Percentiles rank a stretch among this genome's conserved stretches.
Evolutionary conservation across 257 asterid species (phyloP).

Genomic region (Penstemon davidsonii): DNA sequence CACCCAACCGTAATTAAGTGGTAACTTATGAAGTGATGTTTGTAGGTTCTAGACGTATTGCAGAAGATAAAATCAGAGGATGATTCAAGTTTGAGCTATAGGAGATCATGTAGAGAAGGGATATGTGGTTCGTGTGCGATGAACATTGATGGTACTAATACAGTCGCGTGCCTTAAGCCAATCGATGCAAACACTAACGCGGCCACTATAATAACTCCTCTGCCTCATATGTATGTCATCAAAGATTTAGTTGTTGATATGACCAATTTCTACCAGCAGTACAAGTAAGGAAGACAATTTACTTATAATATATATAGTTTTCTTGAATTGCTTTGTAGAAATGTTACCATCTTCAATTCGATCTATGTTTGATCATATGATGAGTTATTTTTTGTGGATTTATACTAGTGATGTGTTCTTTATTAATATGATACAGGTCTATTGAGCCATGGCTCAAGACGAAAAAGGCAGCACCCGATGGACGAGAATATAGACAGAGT

Average conservation of each 20-base stretch:
- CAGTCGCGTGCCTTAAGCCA: slow-evolving; percentile 77
- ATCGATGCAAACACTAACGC: slow-evolving; percentile 45
- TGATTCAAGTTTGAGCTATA: slow-evolving; percentile 60
- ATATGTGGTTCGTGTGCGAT: slow-evolving; percentile 80
- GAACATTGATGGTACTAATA: slow-evolving; percentile 78
- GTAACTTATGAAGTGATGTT: not conserved
- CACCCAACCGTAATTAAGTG: not conserved
- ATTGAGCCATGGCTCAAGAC: slow-evolving; percentile 85
- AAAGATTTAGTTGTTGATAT: slow-evolving; percentile 77
- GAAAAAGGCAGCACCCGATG: slow-evolving; percentile 46
- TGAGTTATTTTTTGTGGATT: no score
- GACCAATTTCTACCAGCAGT: slow-evolving; percentile 76
- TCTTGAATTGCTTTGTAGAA: not conserved
- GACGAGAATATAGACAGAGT: slow-evolving; percentile 59
- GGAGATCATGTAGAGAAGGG: slow-evolving; percentile 77
- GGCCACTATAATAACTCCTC: slow-evolving; percentile 63
- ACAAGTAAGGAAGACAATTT: slow-evolving; percentile 54
- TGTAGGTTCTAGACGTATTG: slow-evolving; percentile 67
- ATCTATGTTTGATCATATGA: no score
- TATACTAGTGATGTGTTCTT: no score
- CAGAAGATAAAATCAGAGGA: slow-evolving; percentile 66
- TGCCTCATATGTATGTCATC: slow-evolving; percentile 82
- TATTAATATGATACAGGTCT: slow-evolving; percentile 35
- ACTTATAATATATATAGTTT: not conserved
- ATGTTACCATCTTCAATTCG: no score